A percentile compares a stretch with the other conserved stretches of the same genome.
Conservation (phyloP, 2,329 filamentous ascomycete species). For the Magnaporthales sp. region DNA sequence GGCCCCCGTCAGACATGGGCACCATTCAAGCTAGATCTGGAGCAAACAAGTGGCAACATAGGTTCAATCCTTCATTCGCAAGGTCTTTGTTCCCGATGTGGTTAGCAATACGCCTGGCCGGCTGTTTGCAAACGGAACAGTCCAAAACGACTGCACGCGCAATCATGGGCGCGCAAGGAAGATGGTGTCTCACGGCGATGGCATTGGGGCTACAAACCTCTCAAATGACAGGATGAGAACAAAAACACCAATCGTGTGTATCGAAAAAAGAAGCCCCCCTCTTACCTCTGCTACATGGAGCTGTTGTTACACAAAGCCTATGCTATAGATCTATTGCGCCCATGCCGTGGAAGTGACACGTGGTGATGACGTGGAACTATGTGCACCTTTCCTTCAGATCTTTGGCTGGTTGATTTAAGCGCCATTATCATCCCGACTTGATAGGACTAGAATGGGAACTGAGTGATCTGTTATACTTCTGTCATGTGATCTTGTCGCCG, state of each 20-base stretch:
- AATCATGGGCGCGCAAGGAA: background rate
- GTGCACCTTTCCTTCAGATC: background rate
- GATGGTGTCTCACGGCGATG: no score
- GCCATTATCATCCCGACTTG: background rate
- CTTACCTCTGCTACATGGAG: no score
- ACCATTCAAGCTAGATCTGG: background rate
- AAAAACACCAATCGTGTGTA: background rate
- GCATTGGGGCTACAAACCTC: no score
- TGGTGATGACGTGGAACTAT: background rate
- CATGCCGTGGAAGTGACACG: background rate
- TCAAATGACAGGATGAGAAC: background rate
- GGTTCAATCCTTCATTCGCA: no score
- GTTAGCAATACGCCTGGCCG: no score
- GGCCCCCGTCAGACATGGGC: background rate
- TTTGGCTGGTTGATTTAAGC: no score
- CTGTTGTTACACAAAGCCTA: background rate
- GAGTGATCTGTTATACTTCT: background rate
- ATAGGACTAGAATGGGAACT: background rate
- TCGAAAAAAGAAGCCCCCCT: background rate
- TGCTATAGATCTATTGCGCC: background rate
- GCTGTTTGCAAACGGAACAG: background rate
- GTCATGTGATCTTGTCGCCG: background rate
- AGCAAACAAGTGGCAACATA: background rate
- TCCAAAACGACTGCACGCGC: background rate
- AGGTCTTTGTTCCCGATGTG: no score